These are phyloP conservation scores for Epichloe scottii DNA, from an alignment of 2,329 filamentous ascomycete species.

Conservation along the genomic window DNA sequence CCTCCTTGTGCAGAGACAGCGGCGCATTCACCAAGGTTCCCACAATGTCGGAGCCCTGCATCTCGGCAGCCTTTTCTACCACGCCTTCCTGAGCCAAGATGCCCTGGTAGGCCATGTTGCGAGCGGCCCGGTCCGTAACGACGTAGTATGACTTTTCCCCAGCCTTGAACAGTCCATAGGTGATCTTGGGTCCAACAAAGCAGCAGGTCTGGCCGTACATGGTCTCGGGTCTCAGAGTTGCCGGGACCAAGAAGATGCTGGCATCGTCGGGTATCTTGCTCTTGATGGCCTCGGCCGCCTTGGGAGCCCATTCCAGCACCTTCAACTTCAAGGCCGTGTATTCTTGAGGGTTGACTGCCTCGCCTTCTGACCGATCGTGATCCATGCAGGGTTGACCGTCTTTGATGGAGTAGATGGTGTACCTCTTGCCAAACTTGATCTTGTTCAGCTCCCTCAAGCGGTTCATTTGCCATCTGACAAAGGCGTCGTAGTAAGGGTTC, in stretches of 20 bases:
- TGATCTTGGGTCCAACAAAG: conserved; percentile 83
- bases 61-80: conserved; percentile 60
- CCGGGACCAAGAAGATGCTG: conserved; percentile 79
- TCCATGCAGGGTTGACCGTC: conserved; percentile 35
- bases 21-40: conserved; percentile 86
- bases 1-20: conserved; percentile 70
- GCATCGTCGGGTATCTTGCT: conserved; percentile 68
- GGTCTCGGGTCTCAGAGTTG: conserved; percentile 87
- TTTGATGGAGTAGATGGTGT: conserved; percentile 65
- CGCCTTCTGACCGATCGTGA: conserved; percentile 33
- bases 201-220: conserved; percentile 98
- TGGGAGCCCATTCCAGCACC: conserved; percentile 77
- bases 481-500: conserved; percentile 93
- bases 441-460: conserved; percentile 79
- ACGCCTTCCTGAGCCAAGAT: conserved; percentile 68
- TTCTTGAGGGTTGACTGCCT: conserved; percentile 61
- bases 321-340: conserved; percentile 89
- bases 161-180: conserved; percentile 78
- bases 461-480: conserved; percentile 96
- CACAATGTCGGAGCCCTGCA: conserved; percentile 67
- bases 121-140: conserved; percentile 70
- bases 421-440: conserved; percentile 85
- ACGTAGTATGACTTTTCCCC: conserved; percentile 71
- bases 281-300: conserved; percentile 57
- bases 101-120: conserved; percentile 94